Evolutionary conservation across 306 rosid genomes (phyloP), one percentile per base, ranked within the genome.

Genomic region (Bauhinia variegata): DNA sequence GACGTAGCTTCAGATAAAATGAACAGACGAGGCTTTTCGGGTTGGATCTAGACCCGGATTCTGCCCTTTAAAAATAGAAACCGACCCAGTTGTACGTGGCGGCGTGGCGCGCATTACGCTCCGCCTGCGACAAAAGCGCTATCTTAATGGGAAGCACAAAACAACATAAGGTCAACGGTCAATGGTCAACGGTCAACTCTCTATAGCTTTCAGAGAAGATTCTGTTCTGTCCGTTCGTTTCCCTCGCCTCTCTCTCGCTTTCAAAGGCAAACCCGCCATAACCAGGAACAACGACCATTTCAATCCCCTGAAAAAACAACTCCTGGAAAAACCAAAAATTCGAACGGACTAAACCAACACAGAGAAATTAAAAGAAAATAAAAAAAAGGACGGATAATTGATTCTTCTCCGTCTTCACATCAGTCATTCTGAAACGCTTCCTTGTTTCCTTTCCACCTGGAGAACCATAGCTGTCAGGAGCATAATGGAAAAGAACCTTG

Each of bases 401-500:
- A n/a, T 50, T 75, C 71, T 77, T 85, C 80, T 44, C 5, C 39
- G 72, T 47, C 28, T 13, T 74, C 58, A 36, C 77, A 65, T 54
- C 68, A 54, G 41, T 74, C 48, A 69, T 70, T 63, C 31, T 56
- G 67, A 61, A 72, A 49, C 46, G 16, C 79, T 59, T 63, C 42
- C 19, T 43, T 65, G 75, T 33, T 32, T 56, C 36, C 57, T 71
- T 80, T 31, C 36, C 67, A 37, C 53, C 2, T 11, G 4, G 57
- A 28, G 41, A 34, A 57, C 15, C 69, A 18, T 68, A 76, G 61
- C 80, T 72, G 70, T 73, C 72, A 48, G 56, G 30, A 69, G 36
- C 66, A 75, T 42, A 54, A 80, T 87, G 86, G 91, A 82, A 80
- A 71, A 77, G 33, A 74, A 79, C 61, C 70, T 59, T 38, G 60